These are phyloP conservation scores for Steccherinum ochraceum DNA, from an alignment of 768 basidiomycete genomes.

Conservation along the genomic window DNA sequence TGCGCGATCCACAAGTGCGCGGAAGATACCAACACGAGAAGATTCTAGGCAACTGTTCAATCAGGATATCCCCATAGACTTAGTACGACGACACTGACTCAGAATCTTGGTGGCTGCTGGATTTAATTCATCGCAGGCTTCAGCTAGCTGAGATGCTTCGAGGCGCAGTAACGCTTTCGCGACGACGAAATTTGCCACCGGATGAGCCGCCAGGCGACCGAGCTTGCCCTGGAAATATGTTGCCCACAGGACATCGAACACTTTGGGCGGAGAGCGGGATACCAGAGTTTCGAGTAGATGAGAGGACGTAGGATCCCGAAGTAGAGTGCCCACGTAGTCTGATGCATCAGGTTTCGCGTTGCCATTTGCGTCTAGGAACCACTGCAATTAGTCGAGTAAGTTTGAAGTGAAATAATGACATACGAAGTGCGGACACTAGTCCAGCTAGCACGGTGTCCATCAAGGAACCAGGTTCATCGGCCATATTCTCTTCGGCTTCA, in stretches of 20 bases:
- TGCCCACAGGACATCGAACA: constrained; percentile 68
- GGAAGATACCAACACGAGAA: constrained; percentile 70
- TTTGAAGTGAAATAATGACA: constrained; percentile 20
- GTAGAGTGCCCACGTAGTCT: constrained; percentile 75
- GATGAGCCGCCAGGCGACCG: constrained; percentile 69
- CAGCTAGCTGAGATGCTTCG: constrained; percentile 46
- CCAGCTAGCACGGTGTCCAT: constrained; percentile 81
- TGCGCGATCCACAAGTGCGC: constrained; percentile 68
- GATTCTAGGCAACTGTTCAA: constrained; percentile 37
- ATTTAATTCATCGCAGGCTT: constrained; percentile 54
- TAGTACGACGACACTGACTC: constrained; percentile 43
- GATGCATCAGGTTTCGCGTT: constrained; percentile 41
- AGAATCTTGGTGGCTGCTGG: constrained; percentile 55
- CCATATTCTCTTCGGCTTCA: constrained; percentile 61
- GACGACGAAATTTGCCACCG: constrained; percentile 91
- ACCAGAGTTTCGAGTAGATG: constrained; percentile 85
- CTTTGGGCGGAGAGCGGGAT: constrained; percentile 46
- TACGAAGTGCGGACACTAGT: constrained; percentile 60
- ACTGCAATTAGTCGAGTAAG: too few species aligned
- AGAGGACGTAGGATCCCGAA: constrained; percentile 84
- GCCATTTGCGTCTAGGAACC: constrained; percentile 35
- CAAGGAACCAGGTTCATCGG: constrained; percentile 59
- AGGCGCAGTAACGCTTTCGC: constrained; percentile 70
- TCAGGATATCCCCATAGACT: background rate
- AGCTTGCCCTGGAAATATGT: constrained; percentile 76